Evolutionary conservation across 768 basidiomycete genomes (phyloP), one percentile per base, ranked within the genome.

Genomic region (Rhizopogon roseolus): DNA sequence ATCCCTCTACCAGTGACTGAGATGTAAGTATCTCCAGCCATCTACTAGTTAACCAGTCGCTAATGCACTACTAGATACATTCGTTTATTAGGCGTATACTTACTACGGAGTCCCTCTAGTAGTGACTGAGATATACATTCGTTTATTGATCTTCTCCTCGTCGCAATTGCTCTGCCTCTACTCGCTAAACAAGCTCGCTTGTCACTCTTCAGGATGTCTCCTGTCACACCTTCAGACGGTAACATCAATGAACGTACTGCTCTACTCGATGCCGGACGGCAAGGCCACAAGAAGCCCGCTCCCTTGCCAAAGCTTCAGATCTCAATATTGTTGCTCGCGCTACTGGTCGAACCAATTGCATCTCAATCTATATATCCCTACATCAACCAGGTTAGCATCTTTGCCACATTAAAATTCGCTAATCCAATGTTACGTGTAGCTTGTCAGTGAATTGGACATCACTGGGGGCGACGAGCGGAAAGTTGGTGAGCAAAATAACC

Each of bases 331-430:
- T 56, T 81, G 46, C 63, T 79, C 41, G 62, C 76, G 8, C 71
- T 71, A 61, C 58, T 79, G 32, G 70, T 74, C 16, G 80, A 81
- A 60, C 78, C 80, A 14, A 71, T 79, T 41, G 72, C 76, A 4
- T 68, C 73, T 1, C 68, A 71, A 32, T 76, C 71, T 28, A 81
- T 81, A 40, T 74, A 74, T 41, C 79, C 79, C 1, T 81, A 79
- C 64, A 73, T 81, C 17, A 78, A 78, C 52, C 74, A 80, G 63
- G 78, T 73, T 4, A 1, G 55, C 22, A 3, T 19, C 6, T 7
- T 6, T 4, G 16, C 48, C 11, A 6, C 2, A 4, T 36, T 16
- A 19, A 6, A 32, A 27, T 1, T 13, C 36, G 16, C 16, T 34
- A 11, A 36, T 14, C 10, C 2, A 10, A 6, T 29, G 16, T 8